Base-by-base conservation (phyloP, 139 green algal genomes). In the Coelastrella sp. region DNA sequence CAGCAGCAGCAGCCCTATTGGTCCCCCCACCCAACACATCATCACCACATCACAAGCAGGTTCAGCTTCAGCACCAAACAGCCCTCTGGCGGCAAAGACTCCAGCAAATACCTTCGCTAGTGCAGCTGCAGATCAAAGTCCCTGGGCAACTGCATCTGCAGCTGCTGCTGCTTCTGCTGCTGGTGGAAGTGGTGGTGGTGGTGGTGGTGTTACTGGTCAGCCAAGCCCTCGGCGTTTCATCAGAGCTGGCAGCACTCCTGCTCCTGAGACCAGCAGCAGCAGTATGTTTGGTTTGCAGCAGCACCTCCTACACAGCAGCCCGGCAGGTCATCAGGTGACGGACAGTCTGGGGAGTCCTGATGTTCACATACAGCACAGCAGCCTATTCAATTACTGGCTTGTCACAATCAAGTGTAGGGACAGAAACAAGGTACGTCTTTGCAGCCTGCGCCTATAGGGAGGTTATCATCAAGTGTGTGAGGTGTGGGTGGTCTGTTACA, bases 391-490 rank as follows among this genome's bases (percentile, higher is more conserved):
- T 15, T 98, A 98, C 92, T 97, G 94, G 94, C 89, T 96, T 59
- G 94, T 99, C 4, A 90, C 78, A 30, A 96, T 99, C 79, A 74
- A 50, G 15, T 98, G 94, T 83, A 91, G 91, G 30, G 97, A 99
- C 92, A 87, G 97, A 21, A 94, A 93, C 71, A 99, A 98, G 53
- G 53, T 64, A 27, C 7, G 7, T 19, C 19, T 27, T 32, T 34
- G 19, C n/a, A n/a, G n/a, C n/a, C n/a, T n/a, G n/a, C n/a, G n/a
- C n/a, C n/a, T n/a, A n/a, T n/a, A n/a, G n/a, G n/a, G n/a, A n/a
- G n/a, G n/a, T n/a, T n/a, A n/a, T n/a, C n/a, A n/a, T n/a, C n/a
- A n/a, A n/a, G n/a, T n/a, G n/a, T n/a, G n/a, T n/a, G n/a, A n/a
- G n/a, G n/a, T n/a, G n/a, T n/a, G n/a, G n/a, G n/a, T n/a, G n/a